Evolutionary conservation across 2,329 filamentous ascomycete genomes (phyloP), one percentile per base, ranked within the genome.

Genomic region (Colletotrichum trifolii): DNA sequence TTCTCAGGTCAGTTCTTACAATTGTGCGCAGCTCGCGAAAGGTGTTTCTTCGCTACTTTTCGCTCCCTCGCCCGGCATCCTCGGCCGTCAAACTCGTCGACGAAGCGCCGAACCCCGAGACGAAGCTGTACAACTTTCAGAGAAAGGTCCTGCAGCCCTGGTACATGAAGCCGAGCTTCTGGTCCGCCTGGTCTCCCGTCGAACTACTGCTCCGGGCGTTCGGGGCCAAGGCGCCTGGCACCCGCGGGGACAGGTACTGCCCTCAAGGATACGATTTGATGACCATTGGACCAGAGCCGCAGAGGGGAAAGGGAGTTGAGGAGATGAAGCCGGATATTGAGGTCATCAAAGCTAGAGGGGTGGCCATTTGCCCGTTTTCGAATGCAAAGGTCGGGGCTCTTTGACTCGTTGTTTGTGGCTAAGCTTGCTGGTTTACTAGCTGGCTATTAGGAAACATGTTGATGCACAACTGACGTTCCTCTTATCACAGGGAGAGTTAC

Each of bases 131-230:
- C 67, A 79, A 81, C 67, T 68, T 79, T 12, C 73, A 71, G 0
- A 54, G 74, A 13, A 85, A 80, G 74, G 77, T 81, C 40, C 76
- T 80, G 0, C 80, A 83, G 9, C 86, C 85, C 8, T 86, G 83
- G 74, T 87, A 86, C 69, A 78, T 85, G 49, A 79, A 83, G 69
- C 79, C 78, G 34, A 85, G 79, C 0, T 73, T 78, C 50, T 80
- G 74, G 79, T 82, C 77, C 65, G 78, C 78, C 46, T 88, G 79
- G 81, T 81, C 80, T 35, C 82, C 77, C 0, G 72, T 71, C 52
- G 83, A 78, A 0, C 79, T 78, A 78, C 57, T 82, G 10, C 81
- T 78, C 35, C 76, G 82, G 71, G 52, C 78, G 5, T 69, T 81
- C 35, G 83, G 84, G 2, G 74, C 77, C 17, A 78, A 80, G 33